Conservation (phyloP, 108 stramenopile genomes). For the Fragilariopsis cylindrus region DNA sequence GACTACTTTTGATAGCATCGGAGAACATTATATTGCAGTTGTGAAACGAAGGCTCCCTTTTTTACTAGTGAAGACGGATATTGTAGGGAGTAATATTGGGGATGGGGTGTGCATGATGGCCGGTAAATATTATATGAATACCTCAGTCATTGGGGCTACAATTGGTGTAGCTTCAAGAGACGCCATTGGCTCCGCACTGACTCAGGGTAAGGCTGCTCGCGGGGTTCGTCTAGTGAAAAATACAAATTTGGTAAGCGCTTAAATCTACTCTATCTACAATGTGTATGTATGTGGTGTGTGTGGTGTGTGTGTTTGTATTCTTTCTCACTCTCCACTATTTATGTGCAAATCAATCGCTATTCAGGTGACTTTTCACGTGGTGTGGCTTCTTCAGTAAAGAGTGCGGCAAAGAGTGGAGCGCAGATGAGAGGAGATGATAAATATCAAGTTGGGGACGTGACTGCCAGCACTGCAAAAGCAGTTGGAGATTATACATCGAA, state of each 20-base stretch:
- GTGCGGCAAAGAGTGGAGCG: slow-evolving; percentile 2
- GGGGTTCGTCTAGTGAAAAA: slow-evolving; percentile 3
- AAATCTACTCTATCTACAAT: too few relatives aligned
- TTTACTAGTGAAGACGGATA: background rate
- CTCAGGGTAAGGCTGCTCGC: background rate
- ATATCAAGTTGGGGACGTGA: slow-evolving; percentile 6
- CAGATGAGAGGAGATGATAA: background rate
- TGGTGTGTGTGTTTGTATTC: too few relatives aligned
- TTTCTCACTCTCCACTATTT: too few relatives aligned
- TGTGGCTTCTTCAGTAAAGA: background rate
- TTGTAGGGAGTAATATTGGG: slow-evolving; percentile 3
- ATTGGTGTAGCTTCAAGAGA: slow-evolving; percentile 10
- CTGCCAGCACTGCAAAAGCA: background rate
- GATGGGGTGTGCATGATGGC: slow-evolving; percentile 1
- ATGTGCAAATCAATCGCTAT: too few relatives aligned
- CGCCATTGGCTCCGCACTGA: background rate
- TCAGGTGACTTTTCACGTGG: slow-evolving; percentile 4
- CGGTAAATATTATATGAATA: background rate
- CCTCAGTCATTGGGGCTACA: slow-evolving; percentile 2
- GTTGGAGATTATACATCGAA: background rate
- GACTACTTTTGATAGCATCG: slow-evolving; percentile 1
- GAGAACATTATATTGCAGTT: background rate
- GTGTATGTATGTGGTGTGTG: too few relatives aligned
- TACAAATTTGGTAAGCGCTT: background rate
- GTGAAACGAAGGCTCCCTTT: background rate